A percentile compares a stretch with the other conserved stretches of the same genome.
Conservation (phyloP, 108 stramenopile species). For the Chaetoceros muelleri region DNA sequence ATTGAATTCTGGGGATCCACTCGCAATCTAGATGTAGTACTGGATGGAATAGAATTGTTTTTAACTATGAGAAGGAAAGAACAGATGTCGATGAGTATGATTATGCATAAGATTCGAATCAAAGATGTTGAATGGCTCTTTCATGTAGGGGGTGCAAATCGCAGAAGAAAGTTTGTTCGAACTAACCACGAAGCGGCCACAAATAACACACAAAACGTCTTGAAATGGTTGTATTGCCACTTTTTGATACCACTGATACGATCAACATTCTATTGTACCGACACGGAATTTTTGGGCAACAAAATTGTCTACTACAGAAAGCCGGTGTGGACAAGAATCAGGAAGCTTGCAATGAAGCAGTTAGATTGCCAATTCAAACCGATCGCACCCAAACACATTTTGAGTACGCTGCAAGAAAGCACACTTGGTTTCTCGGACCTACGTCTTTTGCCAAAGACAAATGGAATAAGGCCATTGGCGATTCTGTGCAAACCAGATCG, state of each 20-base stretch:
- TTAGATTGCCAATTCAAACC: conserved; percentile 35
- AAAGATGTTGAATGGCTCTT: conserved; percentile 56
- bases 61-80: conserved; percentile 56
- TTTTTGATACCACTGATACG: conserved; percentile 66
- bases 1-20: conserved; percentile 60
- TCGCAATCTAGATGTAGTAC: conserved; percentile 38
- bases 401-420: not conserved
- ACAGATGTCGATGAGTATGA: conserved; percentile 40
- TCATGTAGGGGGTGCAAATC: conserved; percentile 3
- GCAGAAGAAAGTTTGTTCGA: conserved; percentile 17
- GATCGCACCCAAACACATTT: not conserved
- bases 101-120: conserved; percentile 51
- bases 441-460: conserved; percentile 63
- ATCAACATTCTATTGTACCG: conserved; percentile 71
- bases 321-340: conserved; percentile 71
- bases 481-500: conserved; percentile 14
- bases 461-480: conserved; percentile 74
- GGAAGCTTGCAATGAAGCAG: conserved; percentile 40
- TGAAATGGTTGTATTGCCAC: conserved; percentile 59
- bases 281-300: conserved; percentile 57
- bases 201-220: conserved; percentile 24
- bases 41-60: conserved; percentile 35
- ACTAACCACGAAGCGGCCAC: conserved; percentile 43
- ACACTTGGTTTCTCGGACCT: conserved; percentile 49
- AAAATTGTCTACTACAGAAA: conserved; percentile 65